Evolutionary conservation across 306 rosid species (phyloP).

Genomic region (Amphicarpaea edgeworthii): DNA sequence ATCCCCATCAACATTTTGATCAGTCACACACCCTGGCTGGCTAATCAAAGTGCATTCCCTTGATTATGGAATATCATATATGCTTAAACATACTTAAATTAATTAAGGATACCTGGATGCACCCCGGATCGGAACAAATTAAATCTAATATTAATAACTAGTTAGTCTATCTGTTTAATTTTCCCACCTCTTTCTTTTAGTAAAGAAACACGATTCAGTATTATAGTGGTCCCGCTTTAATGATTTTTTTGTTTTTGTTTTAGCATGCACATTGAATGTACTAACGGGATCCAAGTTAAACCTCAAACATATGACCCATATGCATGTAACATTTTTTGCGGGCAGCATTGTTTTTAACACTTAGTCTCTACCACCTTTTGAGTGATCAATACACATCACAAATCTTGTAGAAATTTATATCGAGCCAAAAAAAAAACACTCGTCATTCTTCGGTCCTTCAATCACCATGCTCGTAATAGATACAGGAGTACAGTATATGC

Average conservation of each 20-base stretch:
- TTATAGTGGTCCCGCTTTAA: constrained; percentile 38
- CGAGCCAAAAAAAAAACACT: constrained; percentile 7
- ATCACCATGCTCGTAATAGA: too few species aligned
- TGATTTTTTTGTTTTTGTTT: constrained; percentile 3
- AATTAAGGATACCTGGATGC: constrained; percentile 41
- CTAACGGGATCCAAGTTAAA: constrained; percentile 15
- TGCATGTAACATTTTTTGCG: constrained; percentile 32
- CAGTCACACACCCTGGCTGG: constrained; percentile 49
- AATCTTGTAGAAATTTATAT: background rate
- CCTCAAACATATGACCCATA: constrained; percentile 28
- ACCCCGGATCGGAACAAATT: constrained; percentile 33
- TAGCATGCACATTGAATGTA: background rate
- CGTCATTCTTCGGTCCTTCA: too few species aligned
- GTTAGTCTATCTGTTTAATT: background rate
- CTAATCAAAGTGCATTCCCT: constrained; percentile 54
- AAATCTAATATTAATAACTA: constrained; percentile 19
- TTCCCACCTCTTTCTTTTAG: background rate
- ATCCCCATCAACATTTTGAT: constrained; percentile 54
- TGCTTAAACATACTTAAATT: background rate
- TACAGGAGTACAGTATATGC: too few species aligned
- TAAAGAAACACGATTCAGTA: constrained; percentile 20
- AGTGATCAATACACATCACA: constrained; percentile 17
- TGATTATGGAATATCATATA: constrained; percentile 39
- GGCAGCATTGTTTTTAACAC: constrained; percentile 35
- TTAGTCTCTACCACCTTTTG: constrained; percentile 23